Base-by-base conservation (phyloP, 225 moss, liverwort and hornwort species). In the Lunularia cruciata region DNA sequence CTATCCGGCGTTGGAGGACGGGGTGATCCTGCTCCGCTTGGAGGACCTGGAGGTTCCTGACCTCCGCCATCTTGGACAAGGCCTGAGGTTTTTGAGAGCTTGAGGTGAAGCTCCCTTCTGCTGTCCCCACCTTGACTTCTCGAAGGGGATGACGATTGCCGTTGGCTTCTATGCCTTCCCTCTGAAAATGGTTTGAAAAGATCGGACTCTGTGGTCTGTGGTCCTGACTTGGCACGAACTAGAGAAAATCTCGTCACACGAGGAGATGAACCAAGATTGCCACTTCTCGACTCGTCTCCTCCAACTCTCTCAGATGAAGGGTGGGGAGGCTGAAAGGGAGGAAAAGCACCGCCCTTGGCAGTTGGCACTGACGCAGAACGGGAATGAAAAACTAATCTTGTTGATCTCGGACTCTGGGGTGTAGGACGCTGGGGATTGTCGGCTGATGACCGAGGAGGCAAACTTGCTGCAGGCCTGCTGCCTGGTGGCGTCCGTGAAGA, bases 11-110 rank as follows among this genome's bases (percentile, higher is more conserved):
- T 45, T 47, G 72, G 70, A 35, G 81, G 47, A 8, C 75, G 72
- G 12, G 76, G 78, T 54, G 81, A 64, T 9, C 81, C 84, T 67
- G 75, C 68, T 22, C 78, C 81, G 63, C 76, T 76, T 8, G 77
- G 72, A 61, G 80, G 80, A 22, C 52, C 72, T 38, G 77, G 77
- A 34, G 74, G 67, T 58, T 64, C 74, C 20, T 51, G 62, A 66
- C 42, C 45, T 56, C 38, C 78, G 71, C 67, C 63, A 52, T 62
- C 63, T 51, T 45, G 66, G 12, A 67, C 43, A 36, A 68, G 55
- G 16, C 73, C 78, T 31, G 33, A 48, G 18, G 69, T 31, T 30
- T 57, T 73, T 27, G 79, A 59, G 39, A 79, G 28, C 28, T 63
- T 63, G 16, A 72, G 15, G 20, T 33, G 60, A 34, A 62, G 35